Evolutionary conservation across 2,329 filamentous ascomycete genomes (phyloP).

Genomic region (Fusarium subtropicale): DNA sequence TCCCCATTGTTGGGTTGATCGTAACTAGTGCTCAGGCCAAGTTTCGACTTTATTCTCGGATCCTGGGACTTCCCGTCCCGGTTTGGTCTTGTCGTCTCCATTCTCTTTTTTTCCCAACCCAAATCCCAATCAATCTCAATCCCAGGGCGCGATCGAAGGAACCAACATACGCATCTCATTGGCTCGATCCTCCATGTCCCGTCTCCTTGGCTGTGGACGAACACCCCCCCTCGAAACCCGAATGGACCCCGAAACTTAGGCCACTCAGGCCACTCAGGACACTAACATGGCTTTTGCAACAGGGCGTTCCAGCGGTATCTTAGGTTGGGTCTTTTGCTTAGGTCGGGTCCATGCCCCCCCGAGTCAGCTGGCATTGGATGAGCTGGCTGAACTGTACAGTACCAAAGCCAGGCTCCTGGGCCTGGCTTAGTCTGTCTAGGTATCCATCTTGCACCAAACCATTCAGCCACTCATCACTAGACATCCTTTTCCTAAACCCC

Average conservation of each 20-base stretch:
- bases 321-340: slow-evolving; percentile 30
- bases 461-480: slow-evolving; percentile 25
- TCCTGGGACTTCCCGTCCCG: slow-evolving; percentile 26
- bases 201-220: slow-evolving; percentile 44
- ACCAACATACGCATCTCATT: slow-evolving; percentile 20
- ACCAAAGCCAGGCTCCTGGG: slow-evolving; percentile 48
- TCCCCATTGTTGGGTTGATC: background rate
- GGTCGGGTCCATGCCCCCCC: background rate
- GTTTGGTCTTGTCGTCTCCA: slow-evolving; percentile 19
- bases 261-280: slow-evolving; percentile 17
- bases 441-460: background rate
- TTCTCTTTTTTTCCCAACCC: background rate
- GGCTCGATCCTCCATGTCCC: slow-evolving; percentile 34
- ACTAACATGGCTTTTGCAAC: background rate
- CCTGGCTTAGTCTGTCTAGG: slow-evolving; percentile 16
- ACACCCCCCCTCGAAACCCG: slow-evolving; percentile 28
- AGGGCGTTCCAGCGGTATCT: slow-evolving; percentile 19
- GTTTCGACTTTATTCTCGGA: slow-evolving; percentile 23
- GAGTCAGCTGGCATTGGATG: slow-evolving; percentile 37
- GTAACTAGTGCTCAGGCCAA: background rate
- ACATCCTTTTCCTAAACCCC: slow-evolving; percentile 9
- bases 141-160: slow-evolving; percentile 8
- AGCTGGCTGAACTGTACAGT: slow-evolving; percentile 14
- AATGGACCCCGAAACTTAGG: slow-evolving; percentile 24
- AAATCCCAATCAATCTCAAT: background rate